Conservation (phyloP, 306 rosid genomes). For the Albizia julibrissin region DNA sequence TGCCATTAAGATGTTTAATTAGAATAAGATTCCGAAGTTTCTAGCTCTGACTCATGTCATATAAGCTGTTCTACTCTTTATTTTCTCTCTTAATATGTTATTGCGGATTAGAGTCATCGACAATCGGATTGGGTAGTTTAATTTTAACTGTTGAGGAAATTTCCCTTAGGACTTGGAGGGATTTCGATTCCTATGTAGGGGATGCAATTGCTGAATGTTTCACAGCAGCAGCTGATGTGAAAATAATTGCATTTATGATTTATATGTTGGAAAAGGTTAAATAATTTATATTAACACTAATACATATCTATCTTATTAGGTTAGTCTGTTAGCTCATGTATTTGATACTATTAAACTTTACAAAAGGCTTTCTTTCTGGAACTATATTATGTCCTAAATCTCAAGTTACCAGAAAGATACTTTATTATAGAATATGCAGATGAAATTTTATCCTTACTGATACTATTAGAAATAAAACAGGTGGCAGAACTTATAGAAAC, state of each 20-base stretch:
- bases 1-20: not conserved
- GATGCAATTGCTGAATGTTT: not conserved
- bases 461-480: conserved; percentile 50
- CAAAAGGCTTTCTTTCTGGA: conserved; percentile 15
- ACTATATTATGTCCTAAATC: conserved; percentile 11
- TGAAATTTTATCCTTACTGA: conserved; percentile 33
- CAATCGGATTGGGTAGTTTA: not conserved
- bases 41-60: not conserved
- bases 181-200: not conserved
- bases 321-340: not conserved
- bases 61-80: not conserved
- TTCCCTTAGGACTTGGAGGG: not conserved
- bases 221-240: conserved; percentile 1
- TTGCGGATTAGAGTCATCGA: not conserved
- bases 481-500: conserved; percentile 91
- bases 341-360: not conserved
- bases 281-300: not conserved
- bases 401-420: conserved; percentile 7
- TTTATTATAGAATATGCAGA: conserved; percentile 18
- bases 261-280: not conserved
- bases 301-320: not conserved
- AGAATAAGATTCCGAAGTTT: not conserved
- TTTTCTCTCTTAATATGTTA: not conserved
- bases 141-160: not conserved
- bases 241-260: not conserved